A percentile compares a stretch with the other conserved stretches of the same genome.
phyloP scores from a whole-genome alignment of 495 filamentous ascomycete species.

The Talaromyces adpressus region DNA sequence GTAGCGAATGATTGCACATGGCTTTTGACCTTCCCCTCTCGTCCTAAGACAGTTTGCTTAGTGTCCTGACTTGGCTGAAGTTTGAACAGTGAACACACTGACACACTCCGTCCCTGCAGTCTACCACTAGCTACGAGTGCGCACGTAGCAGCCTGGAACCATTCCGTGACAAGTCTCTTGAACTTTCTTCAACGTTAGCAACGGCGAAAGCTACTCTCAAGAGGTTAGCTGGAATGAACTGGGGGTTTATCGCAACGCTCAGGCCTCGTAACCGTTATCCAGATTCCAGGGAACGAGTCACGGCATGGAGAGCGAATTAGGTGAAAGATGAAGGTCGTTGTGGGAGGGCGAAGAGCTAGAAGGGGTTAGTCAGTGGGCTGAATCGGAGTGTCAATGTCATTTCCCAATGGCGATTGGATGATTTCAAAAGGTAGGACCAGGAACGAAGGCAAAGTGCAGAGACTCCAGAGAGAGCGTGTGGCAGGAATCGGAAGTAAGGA shows the following conservation, averaged over 20 bases:
- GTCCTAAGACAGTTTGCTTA: background rate
- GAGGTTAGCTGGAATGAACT: background rate
- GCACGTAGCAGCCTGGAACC: background rate
- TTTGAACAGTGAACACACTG: too few relatives aligned
- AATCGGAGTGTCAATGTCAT: background rate
- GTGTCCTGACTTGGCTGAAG: background rate
- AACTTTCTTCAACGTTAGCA: background rate
- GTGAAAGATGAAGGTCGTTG: background rate
- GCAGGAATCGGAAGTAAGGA: background rate
- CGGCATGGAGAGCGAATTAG: background rate
- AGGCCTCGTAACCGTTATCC: background rate
- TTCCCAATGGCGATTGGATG: background rate
- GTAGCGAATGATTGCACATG: background rate
- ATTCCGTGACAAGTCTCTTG: background rate
- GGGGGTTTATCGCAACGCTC: background rate
- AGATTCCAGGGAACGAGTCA: background rate
- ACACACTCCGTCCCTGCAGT: too few relatives aligned
- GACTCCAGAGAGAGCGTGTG: too few relatives aligned
- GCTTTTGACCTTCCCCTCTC: background rate
- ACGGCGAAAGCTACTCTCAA: background rate
- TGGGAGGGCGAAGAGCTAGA: background rate
- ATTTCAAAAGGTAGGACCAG: background rate
- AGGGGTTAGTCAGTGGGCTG: background rate
- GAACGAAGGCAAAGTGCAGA: background rate
- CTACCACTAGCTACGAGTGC: too few relatives aligned